Evolutionary conservation across 345 rosid genomes (phyloP), one percentile per base, ranked within the genome.

Genomic region (Gossypium ekmanianum): DNA sequence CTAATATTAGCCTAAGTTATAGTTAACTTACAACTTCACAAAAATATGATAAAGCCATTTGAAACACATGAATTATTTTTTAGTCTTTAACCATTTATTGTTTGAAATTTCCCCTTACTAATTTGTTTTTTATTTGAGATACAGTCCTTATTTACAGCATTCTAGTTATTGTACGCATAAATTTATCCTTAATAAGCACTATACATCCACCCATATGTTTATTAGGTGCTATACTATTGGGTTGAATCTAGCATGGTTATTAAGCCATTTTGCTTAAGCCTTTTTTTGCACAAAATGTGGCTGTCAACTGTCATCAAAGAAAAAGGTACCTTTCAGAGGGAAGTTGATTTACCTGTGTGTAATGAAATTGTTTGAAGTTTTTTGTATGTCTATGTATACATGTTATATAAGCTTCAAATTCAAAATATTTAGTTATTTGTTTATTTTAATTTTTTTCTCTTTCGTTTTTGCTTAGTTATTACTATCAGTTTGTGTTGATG

Each of bases 401-500:
- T 66, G 10, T 44, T 66, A 34, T 34, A 4, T 34, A 34, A 34
- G 39, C 39, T 34, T 34, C 39, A 34, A 34, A 34, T 34, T 34
- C 39, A 34, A 34, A 34, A 34, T 34, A 34, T 34, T 34, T 34
- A 4, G 39, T 34, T 4, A 34, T 48, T 48, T 52, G 43, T 70
- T 27, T 58, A 2, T 41, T 9, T 55, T 4, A 2, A 14, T 18
- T 62, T 68, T 73, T 7, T 3, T 61, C 61, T 17, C 47, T 20
- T 71, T 58, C 9, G 7, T 48, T 43, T 67, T 43, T 59, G 39
- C 2, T 13, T 11, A n/a, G 9, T 9, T 14, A 27, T 41, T 65
- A 41, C 51, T 50, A 29, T 76, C 75, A 64, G 24, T 48, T 56
- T 75, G 26, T 58, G 27, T 34, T 55, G 70, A 54, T 29, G 72